Conservation (phyloP, 192 early-diverging fungal species). For the Entomortierella parvispora region DNA sequence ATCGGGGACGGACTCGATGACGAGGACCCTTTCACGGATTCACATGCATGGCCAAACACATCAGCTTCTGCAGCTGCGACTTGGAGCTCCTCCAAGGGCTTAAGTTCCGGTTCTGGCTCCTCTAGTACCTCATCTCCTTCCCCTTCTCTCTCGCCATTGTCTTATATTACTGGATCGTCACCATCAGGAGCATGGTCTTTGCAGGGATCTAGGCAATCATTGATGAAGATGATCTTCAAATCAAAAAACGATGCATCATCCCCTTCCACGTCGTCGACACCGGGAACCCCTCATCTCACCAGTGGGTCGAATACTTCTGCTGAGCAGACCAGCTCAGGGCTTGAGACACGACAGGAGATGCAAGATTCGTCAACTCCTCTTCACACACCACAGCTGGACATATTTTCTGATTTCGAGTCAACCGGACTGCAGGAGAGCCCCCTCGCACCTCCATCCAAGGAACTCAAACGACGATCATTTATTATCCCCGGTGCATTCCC, state of each 20-base stretch:
- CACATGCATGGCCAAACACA: constrained; percentile 19
- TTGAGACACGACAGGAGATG: background rate
- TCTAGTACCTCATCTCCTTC: constrained; percentile 20
- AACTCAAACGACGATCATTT: constrained; percentile 37
- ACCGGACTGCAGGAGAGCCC: background rate
- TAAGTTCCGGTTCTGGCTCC: background rate
- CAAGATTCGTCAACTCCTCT: constrained; percentile 10
- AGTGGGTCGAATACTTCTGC: background rate
- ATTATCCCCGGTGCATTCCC: constrained; percentile 43
- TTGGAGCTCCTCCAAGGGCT: background rate
- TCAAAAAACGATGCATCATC: constrained; percentile 23
- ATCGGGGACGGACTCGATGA: constrained; percentile 44
- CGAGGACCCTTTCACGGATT: constrained; percentile 48
- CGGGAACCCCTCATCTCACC: background rate
- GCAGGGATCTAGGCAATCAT: constrained; percentile 40
- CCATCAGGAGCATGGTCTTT: constrained; percentile 46
- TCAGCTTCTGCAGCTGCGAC: background rate
- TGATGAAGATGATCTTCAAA: constrained; percentile 52
- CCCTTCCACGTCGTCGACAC: background rate
- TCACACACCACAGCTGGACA: constrained; percentile 7
- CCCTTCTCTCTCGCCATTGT: constrained; percentile 34
- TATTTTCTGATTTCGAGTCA: constrained; percentile 41
- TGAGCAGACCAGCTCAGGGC: background rate
- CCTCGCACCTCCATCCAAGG: constrained; percentile 14
- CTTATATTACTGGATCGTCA: constrained; percentile 37